A percentile compares a stretch with the other conserved stretches of the same genome.
Evolutionary conservation across 805 yeast genomes (phyloP).

Genomic region (Cyberlindnera mississippiensis): DNA sequence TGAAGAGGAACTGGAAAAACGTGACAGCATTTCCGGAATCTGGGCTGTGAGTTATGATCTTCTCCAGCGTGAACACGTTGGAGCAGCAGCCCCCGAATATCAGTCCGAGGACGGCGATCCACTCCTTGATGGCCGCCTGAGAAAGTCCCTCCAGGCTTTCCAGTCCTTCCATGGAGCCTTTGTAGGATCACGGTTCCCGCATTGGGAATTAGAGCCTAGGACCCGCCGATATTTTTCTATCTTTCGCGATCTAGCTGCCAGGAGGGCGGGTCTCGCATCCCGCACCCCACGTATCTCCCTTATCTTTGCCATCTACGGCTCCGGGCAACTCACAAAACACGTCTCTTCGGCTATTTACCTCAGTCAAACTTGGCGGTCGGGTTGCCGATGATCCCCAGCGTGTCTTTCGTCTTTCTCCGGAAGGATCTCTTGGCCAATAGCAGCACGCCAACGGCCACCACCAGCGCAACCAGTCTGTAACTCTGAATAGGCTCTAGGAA

Average conservation of each 20-base stretch:
- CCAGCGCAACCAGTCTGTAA: conserved; percentile 42
- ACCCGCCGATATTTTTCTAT: no score
- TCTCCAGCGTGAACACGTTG: conserved; percentile 62
- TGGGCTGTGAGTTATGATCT: conserved; percentile 37
- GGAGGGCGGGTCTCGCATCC: no score
- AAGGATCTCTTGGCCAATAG: conserved; percentile 1
- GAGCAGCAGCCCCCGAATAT: conserved; percentile 75
- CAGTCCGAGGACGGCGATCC: conserved; percentile 26
- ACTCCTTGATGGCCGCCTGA: conserved; percentile 21
- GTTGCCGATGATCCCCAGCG: conserved; percentile 15
- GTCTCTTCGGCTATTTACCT: not conserved
- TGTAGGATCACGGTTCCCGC: no score
- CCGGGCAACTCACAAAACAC: not conserved
- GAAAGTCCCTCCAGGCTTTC: conserved; percentile 2
- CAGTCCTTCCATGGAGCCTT: no score
- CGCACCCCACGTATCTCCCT: no score
- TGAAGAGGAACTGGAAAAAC: conserved; percentile 51
- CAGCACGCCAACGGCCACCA: conserved; percentile 2
- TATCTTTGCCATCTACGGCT: no score
- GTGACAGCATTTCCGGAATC: conserved; percentile 51
- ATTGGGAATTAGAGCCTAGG: no score
- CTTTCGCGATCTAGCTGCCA: no score
- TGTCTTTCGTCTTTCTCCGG: conserved; percentile 3
- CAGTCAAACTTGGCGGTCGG: conserved; percentile 14
- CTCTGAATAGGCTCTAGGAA: conserved; percentile 43